These are phyloP conservation scores for Colletotrichum aenigma DNA, from an alignment of 2,329 filamentous ascomycete species.

Conservation along the genomic window DNA sequence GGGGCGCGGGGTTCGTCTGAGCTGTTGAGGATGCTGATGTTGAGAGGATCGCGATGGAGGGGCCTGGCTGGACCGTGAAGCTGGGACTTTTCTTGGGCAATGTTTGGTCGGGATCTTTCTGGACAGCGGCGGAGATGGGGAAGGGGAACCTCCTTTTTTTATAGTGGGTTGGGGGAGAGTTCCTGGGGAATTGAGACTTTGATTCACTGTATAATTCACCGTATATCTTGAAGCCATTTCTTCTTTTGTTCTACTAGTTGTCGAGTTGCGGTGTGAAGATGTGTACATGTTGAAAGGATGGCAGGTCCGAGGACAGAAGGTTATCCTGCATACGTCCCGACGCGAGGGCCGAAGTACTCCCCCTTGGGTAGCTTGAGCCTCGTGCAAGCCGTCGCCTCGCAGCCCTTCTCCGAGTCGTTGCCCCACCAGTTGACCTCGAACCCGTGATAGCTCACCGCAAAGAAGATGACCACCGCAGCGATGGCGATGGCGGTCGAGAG, in stretches of 20 bases:
- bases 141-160: not conserved
- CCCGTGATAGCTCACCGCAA: constrained; percentile 28
- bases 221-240: not conserved
- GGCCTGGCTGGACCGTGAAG: not conserved
- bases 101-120: not conserved
- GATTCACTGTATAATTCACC: constrained; percentile 11
- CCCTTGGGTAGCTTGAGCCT: not conserved
- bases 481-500: constrained; percentile 34
- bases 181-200: constrained; percentile 5
- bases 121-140: not conserved
- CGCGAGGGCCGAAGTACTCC: constrained; percentile 3
- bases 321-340: not conserved
- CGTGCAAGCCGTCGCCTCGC: constrained; percentile 4
- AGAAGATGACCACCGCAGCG: constrained; percentile 34
- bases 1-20: not conserved
- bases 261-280: not conserved
- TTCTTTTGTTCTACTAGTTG: not conserved
- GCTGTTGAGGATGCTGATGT: not conserved
- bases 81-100: not conserved
- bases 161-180: not conserved
- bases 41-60: not conserved
- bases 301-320: rapidly evolving
- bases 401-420: constrained; percentile 21
- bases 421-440: constrained; percentile 32
- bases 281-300: not conserved